These are phyloP conservation scores for Kalanchoe fedtschenkoi DNA, from an alignment of 164 flowering plant species.

Conservation along the genomic window DNA sequence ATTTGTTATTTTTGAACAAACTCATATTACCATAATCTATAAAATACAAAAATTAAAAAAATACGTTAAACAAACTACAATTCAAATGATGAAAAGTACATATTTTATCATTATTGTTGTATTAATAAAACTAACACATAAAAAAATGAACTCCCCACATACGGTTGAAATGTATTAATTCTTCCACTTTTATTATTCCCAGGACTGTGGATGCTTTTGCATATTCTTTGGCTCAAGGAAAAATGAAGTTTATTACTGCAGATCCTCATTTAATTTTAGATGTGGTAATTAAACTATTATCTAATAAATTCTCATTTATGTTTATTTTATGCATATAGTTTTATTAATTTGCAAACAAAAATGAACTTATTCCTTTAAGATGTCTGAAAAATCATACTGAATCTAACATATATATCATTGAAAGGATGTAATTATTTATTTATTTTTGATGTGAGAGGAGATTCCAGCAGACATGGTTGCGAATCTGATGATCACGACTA, in stretches of 20 bases:
- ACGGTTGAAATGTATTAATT: too few species aligned
- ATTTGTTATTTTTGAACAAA: too few species aligned
- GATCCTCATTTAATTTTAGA: not conserved
- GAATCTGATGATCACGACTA: conserved; percentile 10
- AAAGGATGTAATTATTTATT: not conserved
- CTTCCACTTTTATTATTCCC: not conserved
- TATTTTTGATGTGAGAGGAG: conserved; percentile 2
- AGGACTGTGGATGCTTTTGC: not conserved
- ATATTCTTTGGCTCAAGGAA: not conserved
- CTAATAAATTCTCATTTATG: not conserved
- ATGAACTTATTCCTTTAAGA: not conserved
- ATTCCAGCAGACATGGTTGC: conserved; percentile 19
- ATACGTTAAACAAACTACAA: too few species aligned
- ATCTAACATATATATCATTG: not conserved
- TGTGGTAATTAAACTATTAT: too few species aligned
- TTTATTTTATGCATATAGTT: not conserved
- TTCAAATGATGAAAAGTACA: too few species aligned
- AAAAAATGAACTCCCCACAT: not conserved
- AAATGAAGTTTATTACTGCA: not conserved
- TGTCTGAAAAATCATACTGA: not conserved
- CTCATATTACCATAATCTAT: too few species aligned
- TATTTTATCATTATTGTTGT: too few species aligned
- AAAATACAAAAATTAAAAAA: too few species aligned
- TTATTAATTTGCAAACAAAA: not conserved
- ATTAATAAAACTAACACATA: not conserved